Evolutionary conservation across 1,284 basidiomycete species (phyloP).

Genomic region (Sphagnurus paluster): DNA sequence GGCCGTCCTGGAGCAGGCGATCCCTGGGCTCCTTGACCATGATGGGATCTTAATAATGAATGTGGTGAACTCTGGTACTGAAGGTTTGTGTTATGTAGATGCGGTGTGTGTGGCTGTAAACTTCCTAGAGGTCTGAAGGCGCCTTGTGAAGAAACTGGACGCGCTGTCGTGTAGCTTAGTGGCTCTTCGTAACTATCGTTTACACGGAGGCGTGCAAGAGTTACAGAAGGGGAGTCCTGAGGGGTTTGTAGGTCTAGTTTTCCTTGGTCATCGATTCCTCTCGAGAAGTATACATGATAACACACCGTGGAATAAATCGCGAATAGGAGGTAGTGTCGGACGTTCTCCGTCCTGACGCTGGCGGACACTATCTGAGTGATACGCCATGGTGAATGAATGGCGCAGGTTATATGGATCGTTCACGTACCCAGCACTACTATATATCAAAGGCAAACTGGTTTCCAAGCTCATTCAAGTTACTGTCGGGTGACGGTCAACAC

Average conservation of each 20-base stretch:
- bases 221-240: slow-evolving; percentile 38
- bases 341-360: slow-evolving; percentile 28
- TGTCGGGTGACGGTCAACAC: slow-evolving; percentile 12
- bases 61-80: slow-evolving; percentile 1
- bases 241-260: slow-evolving; percentile 32
- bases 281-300: neutral
- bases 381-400: slow-evolving; percentile 16
- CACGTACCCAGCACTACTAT: slow-evolving; percentile 7
- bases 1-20: slow-evolving; percentile 1
- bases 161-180: neutral
- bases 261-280: neutral
- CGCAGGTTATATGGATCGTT: slow-evolving; percentile 2
- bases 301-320: slow-evolving; percentile 69
- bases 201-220: slow-evolving; percentile 39
- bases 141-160: slow-evolving; percentile 3
- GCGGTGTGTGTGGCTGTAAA: slow-evolving; percentile 1
- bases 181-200: slow-evolving; percentile 29
- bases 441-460: slow-evolving; percentile 14
- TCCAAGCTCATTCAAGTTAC: slow-evolving; percentile 7
- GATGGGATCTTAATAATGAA: slow-evolving; percentile 1
- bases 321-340: slow-evolving; percentile 74
- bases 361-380: slow-evolving; percentile 9
- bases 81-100: neutral
- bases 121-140: slow-evolving; percentile 1
- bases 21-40: neutral